phyloP scores from a whole-genome alignment of 2,329 filamentous ascomycete species.

The Calonectria pseudoturangicola region DNA sequence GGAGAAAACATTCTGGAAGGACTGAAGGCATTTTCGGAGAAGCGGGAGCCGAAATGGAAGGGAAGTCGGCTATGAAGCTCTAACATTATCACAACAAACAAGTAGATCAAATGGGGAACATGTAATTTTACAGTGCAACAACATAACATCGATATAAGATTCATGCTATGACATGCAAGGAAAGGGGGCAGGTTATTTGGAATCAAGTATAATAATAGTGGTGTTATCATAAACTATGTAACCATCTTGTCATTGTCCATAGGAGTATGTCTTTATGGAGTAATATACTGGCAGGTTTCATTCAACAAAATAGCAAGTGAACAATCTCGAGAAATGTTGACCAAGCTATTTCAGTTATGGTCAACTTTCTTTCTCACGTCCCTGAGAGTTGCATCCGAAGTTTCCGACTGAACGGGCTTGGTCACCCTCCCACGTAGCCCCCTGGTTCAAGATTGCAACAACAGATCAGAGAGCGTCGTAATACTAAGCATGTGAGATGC shows the following conservation, averaged over 20 bases:
- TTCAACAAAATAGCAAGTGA: no score
- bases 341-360: no score
- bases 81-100: neutral
- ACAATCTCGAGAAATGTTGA: no score
- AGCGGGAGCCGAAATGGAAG: constrained; percentile 78
- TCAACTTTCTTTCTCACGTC: neutral
- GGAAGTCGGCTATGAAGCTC: constrained; percentile 59
- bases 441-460: neutral
- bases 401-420: neutral
- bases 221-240: no score
- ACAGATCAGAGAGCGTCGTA: neutral
- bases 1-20: constrained; percentile 84
- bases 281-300: no score
- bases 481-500: neutral
- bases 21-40: constrained; percentile 82
- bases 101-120: no score
- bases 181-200: neutral
- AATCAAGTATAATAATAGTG: no score
- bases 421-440: neutral
- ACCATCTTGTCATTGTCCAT: no score
- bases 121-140: no score
- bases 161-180: no score
- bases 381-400: neutral
- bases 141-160: neutral
- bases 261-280: no score